Percentiles rank a stretch among this genome's conserved stretches.
Evolutionary conservation across 2,329 filamentous ascomycete genomes (phyloP).

Genomic region (Didymella segeticola): DNA sequence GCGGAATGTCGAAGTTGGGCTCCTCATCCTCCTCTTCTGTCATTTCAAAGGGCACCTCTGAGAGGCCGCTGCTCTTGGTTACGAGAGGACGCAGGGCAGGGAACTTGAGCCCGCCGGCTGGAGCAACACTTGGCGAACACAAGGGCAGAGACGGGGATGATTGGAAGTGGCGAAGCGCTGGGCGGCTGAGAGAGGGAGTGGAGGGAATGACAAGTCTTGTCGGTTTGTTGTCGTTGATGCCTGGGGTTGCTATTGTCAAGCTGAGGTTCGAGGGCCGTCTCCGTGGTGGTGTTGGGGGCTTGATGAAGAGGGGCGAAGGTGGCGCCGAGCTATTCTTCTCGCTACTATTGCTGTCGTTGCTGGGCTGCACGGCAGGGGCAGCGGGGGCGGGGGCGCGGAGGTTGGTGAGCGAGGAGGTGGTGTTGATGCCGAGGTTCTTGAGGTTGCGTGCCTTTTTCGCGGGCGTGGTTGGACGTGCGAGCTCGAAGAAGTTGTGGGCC

Average conservation of each 20-base stretch:
- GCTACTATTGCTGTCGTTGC: too few relatives aligned
- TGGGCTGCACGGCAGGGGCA: constrained; percentile 60
- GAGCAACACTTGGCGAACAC: constrained; percentile 58
- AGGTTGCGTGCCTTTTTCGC: constrained; percentile 79
- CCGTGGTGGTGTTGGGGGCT: constrained; percentile 72
- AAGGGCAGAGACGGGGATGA: constrained; percentile 67
- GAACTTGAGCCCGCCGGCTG: constrained; percentile 59
- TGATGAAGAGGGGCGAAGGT: constrained; percentile 78
- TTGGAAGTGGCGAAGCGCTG: constrained; percentile 64
- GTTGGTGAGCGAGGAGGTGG: constrained; percentile 56
- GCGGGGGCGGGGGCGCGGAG: constrained; percentile 58
- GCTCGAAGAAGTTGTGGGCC: constrained; percentile 60
- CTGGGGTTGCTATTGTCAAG: constrained; percentile 71
- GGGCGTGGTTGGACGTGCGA: constrained; percentile 57
- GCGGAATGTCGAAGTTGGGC: constrained; percentile 61
- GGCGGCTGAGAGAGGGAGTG: constrained; percentile 62
- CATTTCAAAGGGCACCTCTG: constrained; percentile 72
- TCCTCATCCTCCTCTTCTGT: constrained; percentile 69
- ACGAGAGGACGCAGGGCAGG: constrained; percentile 49
- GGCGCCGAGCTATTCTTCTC: constrained; percentile 65
- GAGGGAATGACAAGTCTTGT: constrained; percentile 65
- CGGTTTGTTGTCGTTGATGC: constrained; percentile 63
- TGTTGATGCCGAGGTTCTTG: constrained; percentile 82
- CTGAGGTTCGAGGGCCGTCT: constrained; percentile 80
- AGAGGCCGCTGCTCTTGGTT: constrained; percentile 46